A percentile compares a stretch with the other conserved stretches of the same genome.
Evolutionary conservation across 176 grass and related monocot species (phyloP).

Genomic region (Tillandsia leiboldiana): DNA sequence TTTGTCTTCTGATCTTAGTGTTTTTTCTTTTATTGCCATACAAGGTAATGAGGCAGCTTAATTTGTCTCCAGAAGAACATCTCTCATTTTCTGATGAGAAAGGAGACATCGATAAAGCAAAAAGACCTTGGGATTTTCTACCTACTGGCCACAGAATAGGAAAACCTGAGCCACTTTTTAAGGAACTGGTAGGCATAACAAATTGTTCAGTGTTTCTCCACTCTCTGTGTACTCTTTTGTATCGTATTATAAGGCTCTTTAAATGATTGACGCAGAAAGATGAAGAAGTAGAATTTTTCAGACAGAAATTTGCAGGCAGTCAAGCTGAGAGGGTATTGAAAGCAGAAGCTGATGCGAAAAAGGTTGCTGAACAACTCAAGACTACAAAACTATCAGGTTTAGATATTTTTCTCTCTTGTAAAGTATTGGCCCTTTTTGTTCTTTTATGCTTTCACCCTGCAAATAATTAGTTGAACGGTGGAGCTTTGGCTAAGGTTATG

Average conservation of each 20-base stretch:
- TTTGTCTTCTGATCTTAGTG: conserved; percentile 1
- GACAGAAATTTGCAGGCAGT: conserved; percentile 70
- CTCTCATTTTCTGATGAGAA: conserved; percentile 75
- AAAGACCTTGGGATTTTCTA: conserved; percentile 75
- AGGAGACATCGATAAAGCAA: conserved; percentile 50
- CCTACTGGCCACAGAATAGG: conserved; percentile 73
- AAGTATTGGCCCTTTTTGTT: not conserved
- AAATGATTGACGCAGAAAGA: conserved; percentile 50
- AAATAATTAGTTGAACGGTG: not conserved
- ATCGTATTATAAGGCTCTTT: not conserved
- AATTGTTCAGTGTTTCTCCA: conserved; percentile 5
- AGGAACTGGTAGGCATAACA: conserved; percentile 52
- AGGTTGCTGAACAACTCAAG: conserved; percentile 61
- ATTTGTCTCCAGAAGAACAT: conserved; percentile 44
- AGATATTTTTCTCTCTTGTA: conserved; percentile 3
- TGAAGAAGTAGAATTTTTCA: conserved; percentile 50
- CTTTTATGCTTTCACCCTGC: not conserved
- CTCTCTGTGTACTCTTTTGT: conserved; percentile 12
- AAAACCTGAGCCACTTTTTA: conserved; percentile 75
- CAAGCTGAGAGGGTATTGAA: conserved; percentile 77
- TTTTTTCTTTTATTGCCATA: conserved; percentile 2
- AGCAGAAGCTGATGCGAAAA: conserved; percentile 59
- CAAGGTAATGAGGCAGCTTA: conserved; percentile 69
- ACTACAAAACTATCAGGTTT: conserved; percentile 64
- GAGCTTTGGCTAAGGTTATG: not conserved